Evolutionary conservation across 345 rosid species (phyloP).

Genomic region (Dipteronia sinensis): DNA sequence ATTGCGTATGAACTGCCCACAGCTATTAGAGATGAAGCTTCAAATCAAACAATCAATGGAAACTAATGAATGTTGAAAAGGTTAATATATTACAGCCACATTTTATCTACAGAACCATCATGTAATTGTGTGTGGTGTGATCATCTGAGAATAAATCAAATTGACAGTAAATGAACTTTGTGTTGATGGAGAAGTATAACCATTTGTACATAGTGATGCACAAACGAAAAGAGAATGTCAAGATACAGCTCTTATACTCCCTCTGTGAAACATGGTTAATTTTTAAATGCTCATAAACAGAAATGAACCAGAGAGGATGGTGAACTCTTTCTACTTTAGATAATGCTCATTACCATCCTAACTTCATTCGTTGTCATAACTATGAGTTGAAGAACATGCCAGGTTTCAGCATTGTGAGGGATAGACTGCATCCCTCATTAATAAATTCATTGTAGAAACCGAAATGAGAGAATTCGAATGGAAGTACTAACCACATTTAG

Average conservation of each 20-base stretch:
- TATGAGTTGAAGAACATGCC: neutral
- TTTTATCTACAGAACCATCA: neutral
- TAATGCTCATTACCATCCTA: neutral
- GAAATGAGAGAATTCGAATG: neutral
- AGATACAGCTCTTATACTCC: neutral
- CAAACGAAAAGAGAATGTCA: neutral
- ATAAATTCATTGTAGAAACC: neutral
- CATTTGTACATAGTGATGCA: neutral
- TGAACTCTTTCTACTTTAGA: neutral
- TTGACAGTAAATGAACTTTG: neutral
- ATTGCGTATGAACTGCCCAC: neutral
- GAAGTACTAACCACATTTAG: slow-evolving; percentile 77
- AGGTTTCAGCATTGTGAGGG: neutral
- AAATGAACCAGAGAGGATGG: neutral
- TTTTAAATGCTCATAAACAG: neutral
- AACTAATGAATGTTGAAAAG: neutral
- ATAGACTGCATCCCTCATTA: neutral
- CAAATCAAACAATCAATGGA: neutral
- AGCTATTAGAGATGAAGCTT: neutral
- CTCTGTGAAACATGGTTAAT: neutral
- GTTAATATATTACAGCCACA: neutral
- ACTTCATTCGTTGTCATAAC: neutral
- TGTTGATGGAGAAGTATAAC: neutral
- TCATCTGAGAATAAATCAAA: neutral
- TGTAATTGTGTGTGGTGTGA: neutral